These are phyloP conservation scores for Mycena crocata DNA, from an alignment of 768 basidiomycete genomes.

Conservation along the genomic window DNA sequence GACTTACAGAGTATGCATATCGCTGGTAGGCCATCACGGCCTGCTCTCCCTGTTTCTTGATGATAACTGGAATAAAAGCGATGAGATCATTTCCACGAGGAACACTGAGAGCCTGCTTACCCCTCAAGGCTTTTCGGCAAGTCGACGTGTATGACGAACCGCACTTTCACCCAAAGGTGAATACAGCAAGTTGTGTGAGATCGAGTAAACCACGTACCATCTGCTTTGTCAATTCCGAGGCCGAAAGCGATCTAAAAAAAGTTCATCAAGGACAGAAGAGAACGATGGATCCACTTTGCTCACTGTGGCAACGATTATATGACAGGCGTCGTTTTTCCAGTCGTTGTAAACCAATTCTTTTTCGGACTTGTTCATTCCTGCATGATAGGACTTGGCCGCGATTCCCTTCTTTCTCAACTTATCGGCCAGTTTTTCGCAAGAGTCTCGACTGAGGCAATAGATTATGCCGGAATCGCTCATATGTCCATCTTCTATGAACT, in stretches of 20 bases:
- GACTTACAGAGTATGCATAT: conserved; percentile 6
- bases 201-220: conserved; percentile 46
- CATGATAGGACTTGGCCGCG: conserved; percentile 11
- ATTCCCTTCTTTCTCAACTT: background rate
- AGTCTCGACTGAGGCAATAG: background rate
- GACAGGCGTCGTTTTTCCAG: background rate
- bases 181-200: background rate
- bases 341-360: background rate
- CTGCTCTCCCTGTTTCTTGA: conserved; percentile 23
- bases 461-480: conserved; percentile 6
- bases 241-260: conserved; percentile 73
- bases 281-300: background rate
- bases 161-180: background rate
- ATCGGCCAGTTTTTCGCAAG: background rate
- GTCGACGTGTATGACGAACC: conserved; percentile 11
- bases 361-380: background rate
- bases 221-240: conserved; percentile 77
- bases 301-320: conserved; percentile 21
- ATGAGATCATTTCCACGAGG: background rate
- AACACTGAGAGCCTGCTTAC: background rate
- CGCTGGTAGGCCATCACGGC: conserved; percentile 14
- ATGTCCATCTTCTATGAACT: background rate
- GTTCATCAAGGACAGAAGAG: background rate
- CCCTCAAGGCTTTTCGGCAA: conserved; percentile 5
- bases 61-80: background rate